Evolutionary conservation across 345 rosid genomes (phyloP), one percentile per base, ranked within the genome.

Genomic region (Hirschfeldia incana): DNA sequence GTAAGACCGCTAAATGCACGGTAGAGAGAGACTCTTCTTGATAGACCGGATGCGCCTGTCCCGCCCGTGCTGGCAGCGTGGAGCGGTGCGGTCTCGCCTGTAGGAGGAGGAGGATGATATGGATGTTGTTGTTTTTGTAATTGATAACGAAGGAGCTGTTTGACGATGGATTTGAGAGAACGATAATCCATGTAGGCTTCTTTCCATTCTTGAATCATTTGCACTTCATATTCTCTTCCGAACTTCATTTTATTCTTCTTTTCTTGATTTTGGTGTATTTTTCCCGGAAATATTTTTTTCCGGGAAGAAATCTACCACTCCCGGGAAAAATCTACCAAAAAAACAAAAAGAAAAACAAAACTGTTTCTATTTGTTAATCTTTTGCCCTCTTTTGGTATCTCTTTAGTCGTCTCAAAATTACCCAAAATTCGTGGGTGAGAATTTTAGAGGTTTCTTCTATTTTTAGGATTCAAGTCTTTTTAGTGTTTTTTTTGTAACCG

Each of bases 161-260:
- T 90, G 70, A 92, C 75, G 10, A 87, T 37, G 8, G 74, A 26
- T 71, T 92, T 92, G 21, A 92, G 86, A 55, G 73, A 28, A 70
- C 81, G 89, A 85, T 93, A 93, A 65, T 93, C 90, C 94, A 93
- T 85, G 82, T 91, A 93, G 57, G 97, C 98, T 51, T 86, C 88
- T 60, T 84, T 83, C 98, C 98, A 93, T 87, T 93, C 98, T 16
- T 79, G 94, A 73, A 91, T 92, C 94, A 89, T 80, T 44, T 93
- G 97, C 3, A 86, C 80, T 11, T 80, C 81, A 7, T 86, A 93
- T 73, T 93, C 94, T 83, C 91, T 90, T 16, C 93, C 97, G 60
- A 92, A 92, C 88, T 90, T 92, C 97, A 92, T 92, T 28, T 62
- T 44, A 85, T 90, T 92, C 93, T 90, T 91, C 12, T 66, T 42